phyloP scores from a whole-genome alignment of 2,329 filamentous ascomycete species.

The Epicoccum nigrum region DNA sequence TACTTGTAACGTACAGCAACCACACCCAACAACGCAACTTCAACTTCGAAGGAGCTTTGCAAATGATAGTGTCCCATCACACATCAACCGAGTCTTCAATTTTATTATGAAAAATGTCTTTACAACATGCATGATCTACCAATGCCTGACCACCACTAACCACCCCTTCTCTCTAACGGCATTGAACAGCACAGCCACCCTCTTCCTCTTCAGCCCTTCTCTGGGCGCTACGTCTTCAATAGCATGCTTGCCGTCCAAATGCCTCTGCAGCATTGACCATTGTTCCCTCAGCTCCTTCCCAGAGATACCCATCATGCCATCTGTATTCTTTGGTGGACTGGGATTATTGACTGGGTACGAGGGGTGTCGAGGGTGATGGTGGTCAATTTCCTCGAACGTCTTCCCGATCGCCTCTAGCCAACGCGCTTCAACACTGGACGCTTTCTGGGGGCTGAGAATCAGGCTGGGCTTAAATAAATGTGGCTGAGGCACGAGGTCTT shows the following conservation, averaged over 20 bases:
- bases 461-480: conserved; percentile 37
- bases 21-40: not conserved
- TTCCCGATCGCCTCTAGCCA: conserved; percentile 60
- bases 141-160: conserved; percentile 50
- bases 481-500: conserved; percentile 24
- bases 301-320: conserved; percentile 25
- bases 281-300: conserved; percentile 59
- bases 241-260: conserved; percentile 85
- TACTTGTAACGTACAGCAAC: conserved; percentile 1
- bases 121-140: conserved; percentile 33
- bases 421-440: conserved; percentile 76
- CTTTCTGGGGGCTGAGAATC: conserved; percentile 78
- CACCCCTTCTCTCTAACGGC: conserved; percentile 75
- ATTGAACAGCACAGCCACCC: conserved; percentile 58
- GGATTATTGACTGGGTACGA: conserved; percentile 23
- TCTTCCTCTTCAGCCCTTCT: conserved; percentile 84
- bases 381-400: conserved; percentile 49
- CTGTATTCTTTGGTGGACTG: conserved; percentile 29
- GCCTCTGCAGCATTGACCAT: conserved; percentile 78
- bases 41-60: too few relatives aligned
- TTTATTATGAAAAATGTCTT: too few relatives aligned
- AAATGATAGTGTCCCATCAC: too few relatives aligned
- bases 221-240: conserved; percentile 86
- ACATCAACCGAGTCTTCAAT: too few relatives aligned
- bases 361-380: conserved; percentile 16